A percentile compares a stretch with the other conserved stretches of the same genome.
Evolutionary conservation across 352 stramenopile genomes (phyloP).

Genomic region (Albugo candida): DNA sequence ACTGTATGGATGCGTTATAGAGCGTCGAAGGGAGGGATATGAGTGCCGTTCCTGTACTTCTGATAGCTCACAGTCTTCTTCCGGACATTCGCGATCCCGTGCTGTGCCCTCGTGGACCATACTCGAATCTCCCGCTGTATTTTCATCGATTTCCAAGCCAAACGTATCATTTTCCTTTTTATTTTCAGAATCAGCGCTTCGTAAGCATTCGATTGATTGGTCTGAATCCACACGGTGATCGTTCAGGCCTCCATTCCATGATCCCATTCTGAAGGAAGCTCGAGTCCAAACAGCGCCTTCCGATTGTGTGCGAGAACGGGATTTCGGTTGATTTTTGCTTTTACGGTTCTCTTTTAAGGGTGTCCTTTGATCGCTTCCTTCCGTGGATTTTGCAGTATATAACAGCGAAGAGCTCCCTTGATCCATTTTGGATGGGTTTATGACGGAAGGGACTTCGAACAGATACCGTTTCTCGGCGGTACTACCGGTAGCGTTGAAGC

Average conservation of each 20-base stretch:
- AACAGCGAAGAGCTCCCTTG: no score
- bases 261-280: conserved; percentile 40
- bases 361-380: no score
- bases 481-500: no score
- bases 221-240: neutral
- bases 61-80: neutral
- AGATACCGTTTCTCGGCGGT: no score
- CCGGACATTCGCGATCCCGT: neutral
- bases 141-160: neutral
- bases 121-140: neutral
- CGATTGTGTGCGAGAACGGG: conserved; percentile 30
- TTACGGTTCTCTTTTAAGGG: no score
- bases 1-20: neutral
- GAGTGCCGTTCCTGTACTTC: neutral
- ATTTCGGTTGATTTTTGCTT: no score
- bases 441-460: no score
- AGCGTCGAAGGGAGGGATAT: neutral
- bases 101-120: neutral
- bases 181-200: no score
- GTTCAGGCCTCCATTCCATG: conserved; percentile 9
- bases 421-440: no score
- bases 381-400: no score
- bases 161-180: neutral
- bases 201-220: neutral
- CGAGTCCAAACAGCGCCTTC: conserved; percentile 54